phyloP scores from a whole-genome alignment of 2,329 filamentous ascomycete genomes.

The Alternaria infectoria region DNA sequence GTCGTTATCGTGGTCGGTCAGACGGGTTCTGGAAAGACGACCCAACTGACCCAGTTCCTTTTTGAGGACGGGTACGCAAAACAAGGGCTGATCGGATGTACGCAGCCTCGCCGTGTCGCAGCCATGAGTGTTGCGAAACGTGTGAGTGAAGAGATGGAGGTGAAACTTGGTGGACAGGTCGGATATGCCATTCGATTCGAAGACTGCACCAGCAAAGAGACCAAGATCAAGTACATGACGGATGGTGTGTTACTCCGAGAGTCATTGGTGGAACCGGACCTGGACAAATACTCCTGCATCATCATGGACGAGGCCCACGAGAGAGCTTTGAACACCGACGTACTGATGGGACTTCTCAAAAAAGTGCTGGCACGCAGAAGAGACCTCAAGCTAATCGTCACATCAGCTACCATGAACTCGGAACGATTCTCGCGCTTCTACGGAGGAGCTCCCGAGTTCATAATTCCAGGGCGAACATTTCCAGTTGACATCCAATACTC shows the following conservation, averaged over 20 bases:
- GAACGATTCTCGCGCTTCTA: conserved; percentile 97
- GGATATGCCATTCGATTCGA: conserved; percentile 99
- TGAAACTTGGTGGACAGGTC: conserved; percentile 82
- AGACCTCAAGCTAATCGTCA: conserved; percentile 95
- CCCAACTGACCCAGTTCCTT: conserved; percentile 93
- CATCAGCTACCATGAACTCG: conserved; percentile 97
- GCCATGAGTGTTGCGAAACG: conserved; percentile 99
- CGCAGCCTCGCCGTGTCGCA: conserved; percentile 92
- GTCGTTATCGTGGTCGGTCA: conserved; percentile 96
- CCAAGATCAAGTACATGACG: conserved; percentile 98
- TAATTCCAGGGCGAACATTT: conserved; percentile 94
- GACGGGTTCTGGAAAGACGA: conserved; percentile 97
- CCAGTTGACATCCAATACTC: conserved; percentile 97
- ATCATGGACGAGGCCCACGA: conserved; percentile 99
- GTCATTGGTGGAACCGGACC: conserved; percentile 87
- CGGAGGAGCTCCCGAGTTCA: conserved; percentile 93
- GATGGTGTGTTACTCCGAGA: conserved; percentile 94
- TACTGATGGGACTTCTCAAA: conserved; percentile 96
- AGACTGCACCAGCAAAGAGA: conserved; percentile 95
- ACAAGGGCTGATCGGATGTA: conserved; percentile 90
- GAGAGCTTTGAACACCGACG: conserved; percentile 93
- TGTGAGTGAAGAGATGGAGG: conserved; percentile 98
- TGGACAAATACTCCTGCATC: conserved; percentile 96
- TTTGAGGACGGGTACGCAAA: conserved; percentile 94
- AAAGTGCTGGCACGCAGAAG: conserved; percentile 89